phyloP scores from a whole-genome alignment of 2,329 filamentous ascomycete genomes.

The Aureobasidium sp. region DNA sequence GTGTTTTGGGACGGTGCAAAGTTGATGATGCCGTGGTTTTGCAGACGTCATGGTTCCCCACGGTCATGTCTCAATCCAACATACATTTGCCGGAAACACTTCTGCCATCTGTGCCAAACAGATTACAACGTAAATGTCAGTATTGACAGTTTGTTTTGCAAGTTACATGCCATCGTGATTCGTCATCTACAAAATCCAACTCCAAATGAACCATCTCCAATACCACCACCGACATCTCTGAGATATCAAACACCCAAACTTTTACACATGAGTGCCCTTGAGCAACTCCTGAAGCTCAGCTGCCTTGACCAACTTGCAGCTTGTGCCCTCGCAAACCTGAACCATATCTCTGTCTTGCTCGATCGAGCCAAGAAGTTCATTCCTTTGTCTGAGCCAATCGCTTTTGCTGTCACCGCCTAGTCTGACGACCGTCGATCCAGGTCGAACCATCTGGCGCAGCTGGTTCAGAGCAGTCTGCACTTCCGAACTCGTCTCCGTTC shows the following conservation, averaged over 20 bases:
- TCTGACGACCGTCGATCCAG: constrained; percentile 32
- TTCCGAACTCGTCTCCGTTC: constrained; percentile 27
- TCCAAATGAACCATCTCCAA: neutral
- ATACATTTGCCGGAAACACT: neutral
- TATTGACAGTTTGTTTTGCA: neutral
- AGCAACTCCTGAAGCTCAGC: constrained; percentile 13
- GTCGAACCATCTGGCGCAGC: constrained; percentile 33
- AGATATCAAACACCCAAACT: neutral
- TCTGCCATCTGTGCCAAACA: too few species aligned
- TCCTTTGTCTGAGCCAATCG: constrained; percentile 47
- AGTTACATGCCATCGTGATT: neutral
- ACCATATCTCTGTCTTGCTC: constrained; percentile 36
- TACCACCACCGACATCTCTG: neutral
- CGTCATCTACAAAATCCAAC: neutral
- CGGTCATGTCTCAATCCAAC: neutral
- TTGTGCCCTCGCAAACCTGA: constrained; percentile 41
- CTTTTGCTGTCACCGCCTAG: constrained; percentile 31
- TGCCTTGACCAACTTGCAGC: constrained; percentile 26
- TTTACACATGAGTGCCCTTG: constrained; percentile 11
- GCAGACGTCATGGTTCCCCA: constrained; percentile 4
- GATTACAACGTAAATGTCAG: too few species aligned
- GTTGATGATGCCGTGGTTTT: neutral
- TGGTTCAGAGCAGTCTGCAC: constrained; percentile 37
- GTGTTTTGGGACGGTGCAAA: neutral
- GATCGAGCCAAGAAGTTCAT: constrained; percentile 39